Base-by-base conservation (phyloP, 441 rosid genomes). In the Raphanus hybrid region DNA sequence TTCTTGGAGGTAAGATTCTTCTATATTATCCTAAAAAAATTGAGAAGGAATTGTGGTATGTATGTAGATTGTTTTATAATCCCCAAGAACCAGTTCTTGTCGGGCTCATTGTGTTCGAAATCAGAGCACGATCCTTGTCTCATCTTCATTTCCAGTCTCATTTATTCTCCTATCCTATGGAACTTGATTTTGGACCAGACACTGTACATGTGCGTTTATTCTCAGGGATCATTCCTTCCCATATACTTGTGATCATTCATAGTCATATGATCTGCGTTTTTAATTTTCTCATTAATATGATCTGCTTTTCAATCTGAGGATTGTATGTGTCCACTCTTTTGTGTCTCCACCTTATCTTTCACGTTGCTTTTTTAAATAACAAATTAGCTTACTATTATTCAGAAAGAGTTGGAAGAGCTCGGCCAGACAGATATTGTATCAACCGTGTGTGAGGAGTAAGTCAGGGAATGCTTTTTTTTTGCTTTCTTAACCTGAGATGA, bases 361-460 rank as follows among this genome's bases (percentile, higher is more conserved):
- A 9, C 39, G 39, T 35, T 35, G 39, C 39, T 35, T 6, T 35
- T 35, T 35, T 23, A 23, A 35, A 35, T 35, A 35, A 35, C 39
- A 35, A 35, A 35, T 35, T 6, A 35, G 39, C 39, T 35, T 35
- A 35, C 8, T 35, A 35, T 35, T 35, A 35, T 35, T 2, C 39
- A 35, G 39, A 35, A 35, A 35, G 39, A 35, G 34, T 77, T 93
- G 90, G 86, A 85, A 57, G 92, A 85, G 77, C 85, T 93, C 1
- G 92, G 86, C 73, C 75, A 20, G 41, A 79, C 89, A 12, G 88
- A 82, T 64, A 85, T 69, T 39, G 84, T 87, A 37, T 87, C 94
- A 35, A 65, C 85, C 50, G 79, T 85, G 70, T 90, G 93, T 78
- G 82, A 80, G 58, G 94, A 85, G 98, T 93, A 86, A 89, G 98